Percentiles rank a stretch among this genome's conserved stretches.
These are phyloP conservation scores for Quercus phellos DNA, from an alignment of 331 rosid genomes.

Conservation along the genomic window DNA sequence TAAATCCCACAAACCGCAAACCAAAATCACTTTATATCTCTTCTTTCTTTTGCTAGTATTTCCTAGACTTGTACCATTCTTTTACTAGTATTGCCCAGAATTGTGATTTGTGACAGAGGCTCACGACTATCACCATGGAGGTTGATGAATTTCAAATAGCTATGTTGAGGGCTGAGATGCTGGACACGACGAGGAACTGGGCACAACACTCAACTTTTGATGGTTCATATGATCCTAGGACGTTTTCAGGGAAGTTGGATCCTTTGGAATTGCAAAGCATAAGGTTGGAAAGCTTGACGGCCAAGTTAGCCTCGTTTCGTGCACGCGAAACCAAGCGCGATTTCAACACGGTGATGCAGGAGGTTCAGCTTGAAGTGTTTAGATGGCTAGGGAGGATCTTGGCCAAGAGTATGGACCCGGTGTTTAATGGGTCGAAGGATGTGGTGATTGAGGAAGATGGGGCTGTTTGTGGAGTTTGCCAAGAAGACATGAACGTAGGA, in stretches of 20 bases:
- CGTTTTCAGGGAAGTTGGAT: background rate
- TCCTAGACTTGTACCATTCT: background rate
- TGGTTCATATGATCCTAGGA: background rate
- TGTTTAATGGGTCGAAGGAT: background rate
- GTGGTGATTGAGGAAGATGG: background rate
- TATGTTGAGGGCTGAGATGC: background rate
- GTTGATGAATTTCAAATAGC: slow-evolving; percentile 1
- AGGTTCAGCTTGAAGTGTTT: slow-evolving; percentile 4
- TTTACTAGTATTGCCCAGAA: background rate
- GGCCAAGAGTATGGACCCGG: background rate
- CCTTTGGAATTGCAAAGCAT: background rate
- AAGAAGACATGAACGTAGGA: background rate
- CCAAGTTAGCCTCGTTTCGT: background rate
- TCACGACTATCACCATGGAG: background rate
- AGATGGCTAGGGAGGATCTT: background rate
- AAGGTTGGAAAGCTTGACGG: background rate
- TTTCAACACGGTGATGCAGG: background rate
- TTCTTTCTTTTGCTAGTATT: background rate
- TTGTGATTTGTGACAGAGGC: background rate
- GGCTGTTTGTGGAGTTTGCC: background rate
- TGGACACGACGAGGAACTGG: slow-evolving; percentile 1
- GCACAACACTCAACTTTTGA: background rate
- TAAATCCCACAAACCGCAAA: background rate
- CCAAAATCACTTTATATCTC: background rate
- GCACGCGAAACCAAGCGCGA: background rate